Evolutionary conservation across 139 green algal species (phyloP).

Genomic region (Yamagishiella unicocca): DNA sequence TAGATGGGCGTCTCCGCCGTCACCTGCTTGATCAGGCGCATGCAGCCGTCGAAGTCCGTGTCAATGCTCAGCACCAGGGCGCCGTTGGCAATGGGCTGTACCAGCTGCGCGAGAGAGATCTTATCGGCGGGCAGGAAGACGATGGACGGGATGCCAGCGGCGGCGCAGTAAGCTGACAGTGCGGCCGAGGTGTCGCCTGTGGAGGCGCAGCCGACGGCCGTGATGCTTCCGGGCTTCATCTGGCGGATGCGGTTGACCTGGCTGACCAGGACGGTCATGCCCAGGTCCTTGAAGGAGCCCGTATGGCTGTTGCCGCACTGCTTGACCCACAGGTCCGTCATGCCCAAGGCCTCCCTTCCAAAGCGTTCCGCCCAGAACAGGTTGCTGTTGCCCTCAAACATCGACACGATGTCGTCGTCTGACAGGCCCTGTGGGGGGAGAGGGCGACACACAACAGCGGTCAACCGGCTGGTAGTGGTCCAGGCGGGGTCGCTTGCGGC

Average conservation of each 20-base stretch:
- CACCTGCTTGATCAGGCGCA: constrained; percentile 97
- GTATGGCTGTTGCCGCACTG: constrained; percentile 99
- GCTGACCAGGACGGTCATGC: constrained; percentile 98
- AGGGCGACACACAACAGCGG: no score
- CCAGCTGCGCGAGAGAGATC: constrained; percentile 97
- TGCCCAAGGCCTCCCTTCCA: constrained; percentile 91
- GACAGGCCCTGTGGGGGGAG: constrained; percentile 89
- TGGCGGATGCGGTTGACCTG: constrained; percentile 91
- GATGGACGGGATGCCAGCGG: constrained; percentile 97
- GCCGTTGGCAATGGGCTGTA: constrained; percentile 99
- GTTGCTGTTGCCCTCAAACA: constrained; percentile 99
- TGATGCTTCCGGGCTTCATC: constrained; percentile 87
- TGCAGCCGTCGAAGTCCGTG: constrained; percentile 99
- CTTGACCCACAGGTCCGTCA: constrained; percentile 99
- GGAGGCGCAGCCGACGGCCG: constrained; percentile 97
- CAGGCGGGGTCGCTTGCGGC: no score
- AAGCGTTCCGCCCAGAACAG: constrained; percentile 99
- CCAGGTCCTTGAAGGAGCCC: constrained; percentile 99
- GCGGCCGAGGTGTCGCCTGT: constrained; percentile 98
- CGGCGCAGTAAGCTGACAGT: constrained; percentile 97
- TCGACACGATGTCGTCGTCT: constrained; percentile 97
- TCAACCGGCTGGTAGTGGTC: no score
- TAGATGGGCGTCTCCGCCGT: constrained; percentile 98
- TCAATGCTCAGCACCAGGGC: constrained; percentile 98
- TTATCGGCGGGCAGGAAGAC: constrained; percentile 99